A percentile compares a stretch with the other conserved stretches of the same genome.
These are phyloP conservation scores for Dacryopinax spathularia DNA, from an alignment of 768 basidiomycete species.

Conservation along the genomic window DNA sequence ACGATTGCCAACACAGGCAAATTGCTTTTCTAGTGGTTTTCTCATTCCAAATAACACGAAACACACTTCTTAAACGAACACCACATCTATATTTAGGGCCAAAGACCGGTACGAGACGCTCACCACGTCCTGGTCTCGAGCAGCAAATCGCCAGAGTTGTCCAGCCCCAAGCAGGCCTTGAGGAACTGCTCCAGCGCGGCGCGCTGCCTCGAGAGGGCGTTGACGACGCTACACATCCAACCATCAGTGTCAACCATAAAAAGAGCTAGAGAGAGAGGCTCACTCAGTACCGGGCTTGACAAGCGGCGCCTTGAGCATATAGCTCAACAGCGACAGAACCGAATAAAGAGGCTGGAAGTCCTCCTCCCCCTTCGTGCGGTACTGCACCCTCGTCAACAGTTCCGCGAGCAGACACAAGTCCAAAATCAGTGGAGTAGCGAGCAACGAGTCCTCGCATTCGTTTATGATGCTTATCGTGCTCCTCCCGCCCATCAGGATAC, in stretches of 20 bases:
- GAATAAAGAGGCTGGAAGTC: slow-evolving; percentile 71
- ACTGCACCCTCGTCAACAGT: slow-evolving; percentile 82
- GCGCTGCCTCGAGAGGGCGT: slow-evolving; percentile 87
- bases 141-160: slow-evolving; percentile 68
- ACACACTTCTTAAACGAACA: neutral
- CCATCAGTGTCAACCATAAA: neutral
- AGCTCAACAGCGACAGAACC: slow-evolving; percentile 80
- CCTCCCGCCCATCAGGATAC: slow-evolving; percentile 91
- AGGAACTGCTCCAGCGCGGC: slow-evolving; percentile 87
- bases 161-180: slow-evolving; percentile 85
- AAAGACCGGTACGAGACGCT: slow-evolving; percentile 12
- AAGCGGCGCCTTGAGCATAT: slow-evolving; percentile 97
- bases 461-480: slow-evolving; percentile 96
- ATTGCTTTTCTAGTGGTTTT: no score
- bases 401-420: slow-evolving; percentile 88
- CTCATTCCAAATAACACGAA: neutral
- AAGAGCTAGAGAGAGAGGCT: neutral
- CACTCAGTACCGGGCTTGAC: slow-evolving; percentile 63
- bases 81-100: neutral
- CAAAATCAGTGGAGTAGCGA: slow-evolving; percentile 91
- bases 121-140: slow-evolving; percentile 83
- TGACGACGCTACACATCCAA: slow-evolving; percentile 78
- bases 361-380: slow-evolving; percentile 39
- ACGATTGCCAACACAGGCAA: no score
- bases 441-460: slow-evolving; percentile 93